These are phyloP conservation scores for Pythium grandisporangium DNA, from an alignment of 352 stramenopile genomes.

Conservation along the genomic window DNA sequence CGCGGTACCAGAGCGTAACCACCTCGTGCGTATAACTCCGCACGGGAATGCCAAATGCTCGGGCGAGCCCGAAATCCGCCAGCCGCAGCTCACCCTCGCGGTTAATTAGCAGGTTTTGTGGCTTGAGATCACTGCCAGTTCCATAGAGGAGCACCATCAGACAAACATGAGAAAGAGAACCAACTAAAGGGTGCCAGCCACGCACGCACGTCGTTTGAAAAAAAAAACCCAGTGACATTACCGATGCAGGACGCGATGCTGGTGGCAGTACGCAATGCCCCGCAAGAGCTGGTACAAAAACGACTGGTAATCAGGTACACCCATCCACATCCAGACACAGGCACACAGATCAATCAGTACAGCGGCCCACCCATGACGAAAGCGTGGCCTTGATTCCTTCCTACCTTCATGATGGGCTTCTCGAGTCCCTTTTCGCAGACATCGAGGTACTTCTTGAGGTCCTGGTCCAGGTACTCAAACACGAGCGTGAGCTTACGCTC, in stretches of 20 bases:
- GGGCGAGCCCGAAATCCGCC: slow-evolving; percentile 99
- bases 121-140: slow-evolving; percentile 96
- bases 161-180: too few species aligned
- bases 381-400: too few species aligned
- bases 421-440: slow-evolving; percentile 97
- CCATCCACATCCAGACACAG: neutral
- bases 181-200: too few species aligned
- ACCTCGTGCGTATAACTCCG: slow-evolving; percentile 99
- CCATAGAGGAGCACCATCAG: too few species aligned
- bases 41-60: slow-evolving; percentile 99
- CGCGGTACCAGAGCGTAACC: slow-evolving; percentile 99
- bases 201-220: too few species aligned
- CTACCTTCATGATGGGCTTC: slow-evolving; percentile 81
- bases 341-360: too few species aligned
- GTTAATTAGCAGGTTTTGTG: slow-evolving; percentile 98
- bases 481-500: slow-evolving; percentile 99
- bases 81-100: slow-evolving; percentile 97
- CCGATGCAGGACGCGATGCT: slow-evolving; percentile 92
- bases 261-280: slow-evolving; percentile 99
- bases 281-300: slow-evolving; percentile 99
- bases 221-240: too few species aligned
- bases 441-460: slow-evolving; percentile 99
- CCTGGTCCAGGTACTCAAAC: slow-evolving; percentile 99
- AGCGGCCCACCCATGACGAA: too few species aligned
- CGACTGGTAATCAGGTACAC: slow-evolving; percentile 21